Percentiles rank a stretch among this genome's conserved stretches.
Conservation (phyloP, 2,329 filamentous ascomycete genomes). For the Fusarium decemcellulare region DNA sequence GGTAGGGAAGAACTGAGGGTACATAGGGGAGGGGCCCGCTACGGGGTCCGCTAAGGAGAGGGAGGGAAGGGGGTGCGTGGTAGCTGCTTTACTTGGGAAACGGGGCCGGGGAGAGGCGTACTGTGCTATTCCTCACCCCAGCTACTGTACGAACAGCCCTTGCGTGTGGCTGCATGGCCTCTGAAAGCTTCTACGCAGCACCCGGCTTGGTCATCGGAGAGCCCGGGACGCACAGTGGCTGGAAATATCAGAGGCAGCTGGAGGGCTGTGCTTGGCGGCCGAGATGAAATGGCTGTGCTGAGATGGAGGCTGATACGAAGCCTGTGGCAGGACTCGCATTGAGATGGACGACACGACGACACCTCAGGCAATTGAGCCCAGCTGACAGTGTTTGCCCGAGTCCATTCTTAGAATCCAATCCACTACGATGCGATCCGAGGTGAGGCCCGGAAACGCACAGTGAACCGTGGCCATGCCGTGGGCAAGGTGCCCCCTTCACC, state of each 20-base stretch:
- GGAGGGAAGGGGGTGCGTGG: conserved; percentile 29
- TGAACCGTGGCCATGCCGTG: neutral
- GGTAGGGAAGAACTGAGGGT: conserved; percentile 33
- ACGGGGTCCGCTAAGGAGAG: conserved; percentile 40
- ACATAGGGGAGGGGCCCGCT: conserved; percentile 36
- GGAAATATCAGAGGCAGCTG: conserved; percentile 1
- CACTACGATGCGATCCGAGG: neutral
- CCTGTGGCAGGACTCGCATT: neutral
- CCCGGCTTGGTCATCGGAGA: conserved; percentile 20
- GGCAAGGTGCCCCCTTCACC: conserved; percentile 27
- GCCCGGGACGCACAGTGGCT: conserved; percentile 23
- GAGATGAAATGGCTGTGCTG: conserved; percentile 29
- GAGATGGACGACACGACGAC: neutral
- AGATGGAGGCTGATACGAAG: neutral
- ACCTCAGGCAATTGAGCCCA: neutral
- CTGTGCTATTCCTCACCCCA: conserved; percentile 20
- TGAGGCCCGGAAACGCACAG: conserved; percentile 6
- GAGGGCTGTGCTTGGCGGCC: conserved; percentile 10
- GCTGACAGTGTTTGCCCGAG: conserved; percentile 1
- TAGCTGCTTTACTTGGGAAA: neutral
- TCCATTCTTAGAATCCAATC: conserved; percentile 5
- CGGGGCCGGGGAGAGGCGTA: conserved; percentile 8
- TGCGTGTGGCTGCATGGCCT: conserved; percentile 28
- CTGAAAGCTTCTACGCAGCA: conserved; percentile 11
- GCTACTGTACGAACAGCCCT: conserved; percentile 18